phyloP scores from a whole-genome alignment of 2,329 filamentous ascomycete genomes.

The Penicillium sp. region DNA sequence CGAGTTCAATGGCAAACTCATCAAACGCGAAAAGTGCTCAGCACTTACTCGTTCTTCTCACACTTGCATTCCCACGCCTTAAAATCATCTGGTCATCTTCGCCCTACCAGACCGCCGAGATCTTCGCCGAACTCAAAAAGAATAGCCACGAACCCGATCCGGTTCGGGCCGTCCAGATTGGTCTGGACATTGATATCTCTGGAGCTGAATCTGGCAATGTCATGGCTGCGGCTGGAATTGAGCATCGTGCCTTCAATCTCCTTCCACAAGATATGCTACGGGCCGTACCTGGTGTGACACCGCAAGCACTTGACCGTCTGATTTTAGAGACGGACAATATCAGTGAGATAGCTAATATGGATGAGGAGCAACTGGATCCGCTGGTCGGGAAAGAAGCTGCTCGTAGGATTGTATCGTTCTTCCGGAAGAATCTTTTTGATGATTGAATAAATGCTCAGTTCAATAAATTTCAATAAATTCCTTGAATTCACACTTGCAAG shows the following conservation, averaged over 20 bases:
- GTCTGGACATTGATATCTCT: slow-evolving; percentile 61
- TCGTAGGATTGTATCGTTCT: slow-evolving; percentile 76
- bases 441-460: slow-evolving; percentile 14
- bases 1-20: slow-evolving; percentile 63
- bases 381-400: slow-evolving; percentile 77
- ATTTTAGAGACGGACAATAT: slow-evolving; percentile 74
- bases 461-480: neutral
- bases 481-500: too few species aligned
- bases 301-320: slow-evolving; percentile 72
- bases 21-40: slow-evolving; percentile 73
- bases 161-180: slow-evolving; percentile 77
- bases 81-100: slow-evolving; percentile 92
- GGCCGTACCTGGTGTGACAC: slow-evolving; percentile 78
- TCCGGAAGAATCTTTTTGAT: slow-evolving; percentile 64
- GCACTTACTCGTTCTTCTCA: slow-evolving; percentile 86
- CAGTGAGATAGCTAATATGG: slow-evolving; percentile 81
- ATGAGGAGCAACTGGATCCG: slow-evolving; percentile 67
- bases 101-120: slow-evolving; percentile 95
- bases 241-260: slow-evolving; percentile 71
- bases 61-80: slow-evolving; percentile 83
- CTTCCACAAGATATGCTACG: slow-evolving; percentile 89
- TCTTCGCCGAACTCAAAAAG: slow-evolving; percentile 90
- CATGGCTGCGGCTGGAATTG: slow-evolving; percentile 54
- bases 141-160: slow-evolving; percentile 89
- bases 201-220: slow-evolving; percentile 41